Base-by-base conservation (phyloP, 1,284 basidiomycete genomes). In the Xerocomus cyaneibrunnescens region DNA sequence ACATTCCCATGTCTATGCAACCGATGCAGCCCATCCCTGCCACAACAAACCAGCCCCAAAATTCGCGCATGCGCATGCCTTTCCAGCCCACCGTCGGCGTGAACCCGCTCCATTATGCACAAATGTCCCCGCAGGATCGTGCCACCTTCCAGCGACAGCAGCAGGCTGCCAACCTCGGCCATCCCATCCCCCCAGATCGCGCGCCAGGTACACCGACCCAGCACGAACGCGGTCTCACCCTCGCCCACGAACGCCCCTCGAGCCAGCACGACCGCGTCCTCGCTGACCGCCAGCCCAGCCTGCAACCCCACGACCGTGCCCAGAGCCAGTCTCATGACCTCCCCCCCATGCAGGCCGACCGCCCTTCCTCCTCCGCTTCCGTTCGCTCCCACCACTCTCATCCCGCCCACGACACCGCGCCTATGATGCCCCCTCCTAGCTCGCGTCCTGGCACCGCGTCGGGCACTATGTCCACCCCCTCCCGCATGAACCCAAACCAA, bases 381-480 rank as follows among this genome's bases (percentile, higher is more conserved):
- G 59, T 49, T n/a, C 67, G 67, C 40, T 68, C 66, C 3, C 66
- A 62, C n/a, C 66, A 68, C 47, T 57, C 61, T 0, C 64, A 67
- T 37, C 48, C 45, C n/a, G 31, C 54, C 36, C 58, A 55, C 38
- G 65, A 68, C 19, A 19, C 52, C 48, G 4, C 37, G 22, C 55
- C 51, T 17, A 54, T 68, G 44, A 64, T 61, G 58, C 67, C 50
- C n/a, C 67, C 63, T 1, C 59, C 56, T 5, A 43, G 7, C 37
- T 68, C 67, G 1, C 65, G 64, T 36, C 64, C 64, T 4, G 56
- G 64, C 8, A 66, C 64, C 32, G 56, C 64, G 5, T 57, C 64
- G 2, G 62, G 65, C 6, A 44, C 52, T 8, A 28, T 50, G 13
- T 25, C 27, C 17, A 44, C 48, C 28, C 48, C 48, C 10, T 38